These are phyloP conservation scores for Miscanthus sacchariflorus DNA, from an alignment of 202 grass and related monocot genomes.

Conservation along the genomic window DNA sequence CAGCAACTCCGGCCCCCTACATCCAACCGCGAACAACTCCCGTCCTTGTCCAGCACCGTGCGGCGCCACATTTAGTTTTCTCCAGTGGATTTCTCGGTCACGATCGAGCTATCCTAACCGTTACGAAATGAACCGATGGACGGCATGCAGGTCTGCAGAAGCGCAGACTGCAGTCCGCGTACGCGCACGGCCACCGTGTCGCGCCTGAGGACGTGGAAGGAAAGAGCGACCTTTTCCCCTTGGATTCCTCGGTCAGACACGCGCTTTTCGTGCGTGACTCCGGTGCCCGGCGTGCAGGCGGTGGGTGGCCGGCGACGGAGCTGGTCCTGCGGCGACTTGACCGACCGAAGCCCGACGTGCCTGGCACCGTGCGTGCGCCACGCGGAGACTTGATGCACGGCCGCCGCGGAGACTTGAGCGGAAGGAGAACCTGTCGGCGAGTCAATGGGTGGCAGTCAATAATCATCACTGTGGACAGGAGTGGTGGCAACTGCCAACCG, in stretches of 20 bases:
- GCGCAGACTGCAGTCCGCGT: not conserved
- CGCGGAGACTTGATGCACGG: not conserved
- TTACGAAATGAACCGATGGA: not conserved
- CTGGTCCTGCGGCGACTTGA: constrained; percentile 6
- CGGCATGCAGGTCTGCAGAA: not conserved
- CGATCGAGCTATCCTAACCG: not conserved
- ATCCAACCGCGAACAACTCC: not conserved
- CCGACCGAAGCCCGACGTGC: not conserved
- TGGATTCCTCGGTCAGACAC: not conserved
- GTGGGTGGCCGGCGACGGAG: not conserved
- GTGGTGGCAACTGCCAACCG: not conserved
- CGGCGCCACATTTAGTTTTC: not conserved
- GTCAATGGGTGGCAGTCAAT: no score
- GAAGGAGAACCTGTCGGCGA: not conserved
- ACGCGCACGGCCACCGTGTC: not conserved
- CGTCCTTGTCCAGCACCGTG: not conserved
- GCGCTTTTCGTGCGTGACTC: not conserved
- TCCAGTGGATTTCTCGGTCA: not conserved
- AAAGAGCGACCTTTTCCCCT: not conserved
- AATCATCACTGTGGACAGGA: no score
- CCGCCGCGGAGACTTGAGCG: not conserved
- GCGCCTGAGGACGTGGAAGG: not conserved
- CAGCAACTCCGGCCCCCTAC: constrained; percentile 33
- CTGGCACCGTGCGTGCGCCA: not conserved
- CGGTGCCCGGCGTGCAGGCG: not conserved